Percentiles rank a stretch among this genome's conserved stretches.
phyloP scores from a whole-genome alignment of 2,329 filamentous ascomycete species.

The Dissoconium aciculare region DNA sequence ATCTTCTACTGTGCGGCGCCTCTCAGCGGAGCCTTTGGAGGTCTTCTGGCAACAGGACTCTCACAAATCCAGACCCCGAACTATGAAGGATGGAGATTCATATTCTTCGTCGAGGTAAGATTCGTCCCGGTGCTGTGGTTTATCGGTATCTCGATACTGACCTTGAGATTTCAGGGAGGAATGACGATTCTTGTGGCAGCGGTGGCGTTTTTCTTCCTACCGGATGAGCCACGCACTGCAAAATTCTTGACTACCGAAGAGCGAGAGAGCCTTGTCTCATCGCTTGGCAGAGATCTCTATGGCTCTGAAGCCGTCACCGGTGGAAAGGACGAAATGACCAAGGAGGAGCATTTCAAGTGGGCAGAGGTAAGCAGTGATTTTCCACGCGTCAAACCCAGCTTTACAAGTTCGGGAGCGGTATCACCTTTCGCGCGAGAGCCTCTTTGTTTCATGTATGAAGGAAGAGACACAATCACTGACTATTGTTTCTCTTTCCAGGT shows the following conservation, averaged over 20 bases:
- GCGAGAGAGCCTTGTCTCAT: slow-evolving; percentile 16
- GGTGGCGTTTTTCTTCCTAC: slow-evolving; percentile 40
- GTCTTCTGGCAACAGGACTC: slow-evolving; percentile 29
- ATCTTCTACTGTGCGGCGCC: slow-evolving; percentile 24
- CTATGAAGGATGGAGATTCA: slow-evolving; percentile 28
- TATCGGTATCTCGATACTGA: too few species aligned
- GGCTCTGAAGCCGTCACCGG: slow-evolving; percentile 18
- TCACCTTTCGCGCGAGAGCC: too few species aligned
- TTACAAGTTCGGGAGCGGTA: neutral
- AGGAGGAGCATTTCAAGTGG: slow-evolving; percentile 23
- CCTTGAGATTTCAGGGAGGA: slow-evolving; percentile 42
- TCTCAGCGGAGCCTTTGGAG: slow-evolving; percentile 29
- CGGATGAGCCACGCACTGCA: slow-evolving; percentile 37
- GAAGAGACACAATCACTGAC: too few species aligned
- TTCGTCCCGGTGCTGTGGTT: too few species aligned
- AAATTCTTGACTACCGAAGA: slow-evolving; percentile 23
- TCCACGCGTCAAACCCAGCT: too few species aligned
- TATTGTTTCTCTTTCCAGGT: slow-evolving; percentile 19
- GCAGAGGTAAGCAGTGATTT: slow-evolving; percentile 20
- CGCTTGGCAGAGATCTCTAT: slow-evolving; percentile 21
- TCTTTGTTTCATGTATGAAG: too few species aligned
- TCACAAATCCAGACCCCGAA: slow-evolving; percentile 25
- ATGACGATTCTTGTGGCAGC: slow-evolving; percentile 41
- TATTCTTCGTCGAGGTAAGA: slow-evolving; percentile 22
- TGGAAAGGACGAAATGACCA: slow-evolving; percentile 16